Base-by-base conservation (phyloP, 371 early-diverging fungal genomes). In the Chytridium lagenaria region DNA sequence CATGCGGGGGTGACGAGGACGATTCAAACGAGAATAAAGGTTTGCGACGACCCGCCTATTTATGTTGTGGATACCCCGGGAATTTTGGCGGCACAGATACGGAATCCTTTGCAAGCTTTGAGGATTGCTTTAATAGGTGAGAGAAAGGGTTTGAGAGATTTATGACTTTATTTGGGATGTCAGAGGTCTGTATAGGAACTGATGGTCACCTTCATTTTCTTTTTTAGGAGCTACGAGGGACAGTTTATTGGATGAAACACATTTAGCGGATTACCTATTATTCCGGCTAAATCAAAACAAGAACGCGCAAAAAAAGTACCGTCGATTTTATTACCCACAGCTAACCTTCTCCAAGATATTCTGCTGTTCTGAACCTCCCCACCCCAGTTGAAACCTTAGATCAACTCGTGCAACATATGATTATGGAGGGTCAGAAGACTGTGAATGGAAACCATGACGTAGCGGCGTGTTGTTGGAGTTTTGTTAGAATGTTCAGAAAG, bases 1-100 rank as follows among this genome's bases (percentile, higher is more conserved):
- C 86, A 87, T 44, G 96, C 98, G 0, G 98, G 98, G 2, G 92
- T 97, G 30, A 98, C 98, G 0, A 80, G 92, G 2, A 81, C 91
- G 0, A 91, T 98, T 16, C 90, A 91, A 61, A 91, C 90, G 5
- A 70, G 81, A 30, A 90, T 98, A 75, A 95, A 92, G 73, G 93
- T 98, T 15, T 73, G 90, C 37, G 93, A 94, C 16, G 85, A 91
- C 15, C 98, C 98, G 31, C 83, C 90, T 2, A 88, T 96, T 0
- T 98, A 96, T 80, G 78, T 98, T 28, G 88, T 94, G 15, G 97
- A 97, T 71, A 95, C 95, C 7, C 97, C 97, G 0, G 97, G 72
- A 2, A 33, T 76, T 38, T 79, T 75, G 52, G 68, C 77, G 67
- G 79, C 80, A 34, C 69, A 77, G 33, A 59, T 77, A 39, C 67